Conservation (phyloP, 441 rosid species). For the Erysimum cheiri region DNA sequence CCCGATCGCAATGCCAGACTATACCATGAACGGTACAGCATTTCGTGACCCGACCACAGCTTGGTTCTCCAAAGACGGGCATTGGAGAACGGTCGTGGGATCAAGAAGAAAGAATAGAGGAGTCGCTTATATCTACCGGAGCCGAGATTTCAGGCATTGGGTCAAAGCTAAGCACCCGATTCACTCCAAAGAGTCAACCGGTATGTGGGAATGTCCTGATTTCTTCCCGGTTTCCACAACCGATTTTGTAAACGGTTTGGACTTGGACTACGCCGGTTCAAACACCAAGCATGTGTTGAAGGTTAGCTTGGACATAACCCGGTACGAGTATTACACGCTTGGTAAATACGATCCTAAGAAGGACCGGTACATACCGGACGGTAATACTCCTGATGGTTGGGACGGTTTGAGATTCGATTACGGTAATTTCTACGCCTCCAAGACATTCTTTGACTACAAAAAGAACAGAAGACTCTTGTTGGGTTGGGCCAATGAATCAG, state of each 20-base stretch:
- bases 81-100: conserved; percentile 71
- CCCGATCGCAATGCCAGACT: conserved; percentile 58
- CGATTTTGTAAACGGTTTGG: conserved; percentile 54
- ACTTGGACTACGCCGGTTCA: conserved; percentile 48
- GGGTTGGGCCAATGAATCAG: conserved; percentile 97
- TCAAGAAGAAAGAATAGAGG: conserved; percentile 61
- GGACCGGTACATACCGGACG: conserved; percentile 65
- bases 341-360: conserved; percentile 55
- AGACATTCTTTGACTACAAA: conserved; percentile 71
- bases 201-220: conserved; percentile 93
- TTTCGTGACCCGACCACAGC: conserved; percentile 96
- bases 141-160: conserved; percentile 74
- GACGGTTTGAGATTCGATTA: conserved; percentile 78
- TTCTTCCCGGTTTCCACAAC: conserved; percentile 64
- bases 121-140: conserved; percentile 63
- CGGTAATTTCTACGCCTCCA: conserved; percentile 89
- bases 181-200: conserved; percentile 54
- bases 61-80: conserved; percentile 59
- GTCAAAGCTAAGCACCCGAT: conserved; percentile 67
- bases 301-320: conserved; percentile 74
- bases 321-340: conserved; percentile 77
- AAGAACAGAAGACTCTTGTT: conserved; percentile 69
- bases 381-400: conserved; percentile 67
- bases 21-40: conserved; percentile 59
- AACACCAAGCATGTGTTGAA: conserved; percentile 64